Base-by-base conservation (phyloP, 1,284 basidiomycete genomes). In the Malassezia obtusa region DNA sequence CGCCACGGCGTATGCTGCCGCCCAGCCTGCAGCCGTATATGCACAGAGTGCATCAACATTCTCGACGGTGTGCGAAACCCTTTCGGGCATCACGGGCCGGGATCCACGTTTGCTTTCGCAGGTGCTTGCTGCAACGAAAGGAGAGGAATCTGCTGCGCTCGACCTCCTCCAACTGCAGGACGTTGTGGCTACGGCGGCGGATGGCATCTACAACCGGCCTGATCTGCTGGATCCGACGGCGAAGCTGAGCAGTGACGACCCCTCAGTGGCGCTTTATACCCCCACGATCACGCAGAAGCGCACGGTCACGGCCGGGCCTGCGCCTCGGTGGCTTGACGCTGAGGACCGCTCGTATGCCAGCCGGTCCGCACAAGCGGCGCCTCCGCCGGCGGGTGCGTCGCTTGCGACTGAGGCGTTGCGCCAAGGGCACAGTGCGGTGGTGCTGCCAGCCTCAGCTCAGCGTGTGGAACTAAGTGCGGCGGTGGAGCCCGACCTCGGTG, bases 201-300 rank as follows among this genome's bases (percentile, higher is more conserved):
- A 63, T 2, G 58, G 52, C 10, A 25, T 35, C 1, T 21, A 32
- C 21, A 47, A 52, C 19, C 32, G 53, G 4, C 56, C 65, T 2
- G 68, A 71, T 30, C 50, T 59, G 9, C 54, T 71, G 22, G 68
- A 69, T 41, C 68, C 68, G 0, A 54, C 65, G 45, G 62, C 59
- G 4, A 52, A 46, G 8, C 30, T 65, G 1, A 22, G 21, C 14
- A 32, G 53, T 26, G 32, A 60, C 17, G 58, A 55, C 22, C 52
- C 41, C 11, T 57, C 51, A 11, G 55, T 57, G 35, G 53, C 58
- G 25, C 41, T 52, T 12, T 24, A 32, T 36, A 37, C 39, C 47
- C 57, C 32, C 12, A 32, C 31, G 52, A 49, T 19, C 50, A 38
- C 32, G 55, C 43, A 31, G 60, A 64, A 40, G 56, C 56, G 11